A percentile compares a stretch with the other conserved stretches of the same genome.
These are phyloP conservation scores for Fusarium incarnatum DNA, from an alignment of 2,329 filamentous ascomycete genomes.

Conservation along the genomic window DNA sequence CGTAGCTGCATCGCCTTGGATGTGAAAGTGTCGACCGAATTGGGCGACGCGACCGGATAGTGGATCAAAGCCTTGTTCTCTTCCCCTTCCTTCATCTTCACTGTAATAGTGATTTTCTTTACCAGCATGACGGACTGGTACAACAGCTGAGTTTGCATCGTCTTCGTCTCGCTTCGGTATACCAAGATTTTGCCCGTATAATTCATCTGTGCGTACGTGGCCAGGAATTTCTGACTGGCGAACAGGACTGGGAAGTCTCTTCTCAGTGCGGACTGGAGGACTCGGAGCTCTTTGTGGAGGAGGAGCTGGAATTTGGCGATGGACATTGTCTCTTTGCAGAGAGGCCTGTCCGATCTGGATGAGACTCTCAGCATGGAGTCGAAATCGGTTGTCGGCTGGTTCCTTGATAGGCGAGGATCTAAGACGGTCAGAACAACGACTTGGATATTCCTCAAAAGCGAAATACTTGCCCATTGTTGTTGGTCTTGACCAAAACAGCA, in stretches of 20 bases:
- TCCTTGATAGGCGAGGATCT: background rate
- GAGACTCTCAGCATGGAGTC: slow-evolving; percentile 26
- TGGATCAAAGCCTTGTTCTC: background rate
- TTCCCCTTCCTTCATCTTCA: background rate
- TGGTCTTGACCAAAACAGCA: slow-evolving; percentile 21
- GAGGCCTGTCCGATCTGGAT: slow-evolving; percentile 34
- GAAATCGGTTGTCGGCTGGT: slow-evolving; percentile 18
- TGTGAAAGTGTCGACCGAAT: slow-evolving; percentile 21
- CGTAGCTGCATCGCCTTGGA: slow-evolving; percentile 27
- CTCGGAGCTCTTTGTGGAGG: slow-evolving; percentile 22
- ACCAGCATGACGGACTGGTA: background rate
- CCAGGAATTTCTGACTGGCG: slow-evolving; percentile 21
- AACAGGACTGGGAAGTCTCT: slow-evolving; percentile 22
- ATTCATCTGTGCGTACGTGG: slow-evolving; percentile 10
- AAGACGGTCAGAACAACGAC: background rate
- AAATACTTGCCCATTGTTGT: background rate
- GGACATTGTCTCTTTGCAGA: background rate
- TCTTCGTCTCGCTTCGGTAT: background rate
- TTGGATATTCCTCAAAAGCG: accelerated
- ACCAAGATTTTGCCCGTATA: background rate
- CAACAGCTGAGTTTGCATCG: background rate
- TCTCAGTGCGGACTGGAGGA: slow-evolving; percentile 20
- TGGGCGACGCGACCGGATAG: background rate
- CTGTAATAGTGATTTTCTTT: too few species aligned
- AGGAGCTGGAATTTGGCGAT: background rate